These are phyloP conservation scores for Nicotiana otophora DNA, from an alignment of 257 asterid genomes.

Conservation along the genomic window DNA sequence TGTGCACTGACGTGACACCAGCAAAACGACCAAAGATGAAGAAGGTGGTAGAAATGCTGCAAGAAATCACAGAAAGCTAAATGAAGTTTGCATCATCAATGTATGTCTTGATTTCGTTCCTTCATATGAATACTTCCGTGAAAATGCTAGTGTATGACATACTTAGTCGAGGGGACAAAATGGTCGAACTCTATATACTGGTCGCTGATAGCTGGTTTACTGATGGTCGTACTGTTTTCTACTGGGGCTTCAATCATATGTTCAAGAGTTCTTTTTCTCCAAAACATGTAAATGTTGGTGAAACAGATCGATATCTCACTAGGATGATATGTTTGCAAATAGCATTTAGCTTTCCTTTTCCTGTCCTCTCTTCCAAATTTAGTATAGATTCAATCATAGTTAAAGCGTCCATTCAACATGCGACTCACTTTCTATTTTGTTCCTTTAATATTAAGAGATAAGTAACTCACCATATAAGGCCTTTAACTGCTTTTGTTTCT, in stretches of 20 bases:
- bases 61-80: conserved; percentile 47
- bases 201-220: no score
- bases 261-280: conserved; percentile 9
- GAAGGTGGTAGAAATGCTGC: conserved; percentile 88
- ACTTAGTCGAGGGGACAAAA: background rate
- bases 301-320: background rate
- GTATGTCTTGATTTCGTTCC: background rate
- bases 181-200: conserved; percentile 8
- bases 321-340: background rate
- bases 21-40: conserved; percentile 96
- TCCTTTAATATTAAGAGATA: background rate
- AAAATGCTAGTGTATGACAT: background rate
- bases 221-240: conserved; percentile 4
- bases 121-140: background rate
- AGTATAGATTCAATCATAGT: background rate
- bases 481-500: no score
- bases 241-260: conserved; percentile 9
- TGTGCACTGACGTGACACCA: conserved; percentile 83
- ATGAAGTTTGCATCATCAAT: background rate
- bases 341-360: background rate
- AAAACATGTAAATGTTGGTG: conserved; percentile 13
- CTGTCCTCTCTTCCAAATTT: background rate
- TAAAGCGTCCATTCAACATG: background rate
- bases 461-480: no score
- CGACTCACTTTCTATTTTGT: background rate